phyloP scores from a whole-genome alignment of 1,284 basidiomycete genomes.

The Hemileia vastatrix region DNA sequence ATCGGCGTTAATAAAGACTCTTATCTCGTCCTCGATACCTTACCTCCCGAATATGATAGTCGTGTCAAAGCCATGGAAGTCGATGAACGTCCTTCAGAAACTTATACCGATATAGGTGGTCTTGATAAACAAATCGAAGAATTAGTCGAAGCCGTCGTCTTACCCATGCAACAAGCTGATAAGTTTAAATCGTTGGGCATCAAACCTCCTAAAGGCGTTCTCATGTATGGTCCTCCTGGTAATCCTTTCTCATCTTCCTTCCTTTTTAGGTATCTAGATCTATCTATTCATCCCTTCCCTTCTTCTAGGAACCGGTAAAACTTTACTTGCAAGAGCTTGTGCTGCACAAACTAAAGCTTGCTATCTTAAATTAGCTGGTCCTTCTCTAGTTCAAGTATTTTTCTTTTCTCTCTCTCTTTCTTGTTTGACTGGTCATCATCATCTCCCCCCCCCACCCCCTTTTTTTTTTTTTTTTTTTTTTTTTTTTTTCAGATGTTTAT shows the following conservation, averaged over 20 bases:
- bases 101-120: slow-evolving; percentile 68
- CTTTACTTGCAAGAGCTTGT: slow-evolving; percentile 64
- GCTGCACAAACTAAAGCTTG: slow-evolving; percentile 72
- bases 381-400: slow-evolving; percentile 58
- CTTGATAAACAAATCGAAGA: slow-evolving; percentile 74
- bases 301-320: slow-evolving; percentile 61
- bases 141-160: slow-evolving; percentile 66
- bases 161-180: slow-evolving; percentile 70
- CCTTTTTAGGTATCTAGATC: background rate
- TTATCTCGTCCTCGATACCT: slow-evolving; percentile 88
- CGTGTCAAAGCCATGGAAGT: slow-evolving; percentile 89
- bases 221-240: slow-evolving; percentile 73
- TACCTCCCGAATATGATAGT: slow-evolving; percentile 66
- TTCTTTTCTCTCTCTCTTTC: background rate
- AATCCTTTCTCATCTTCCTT: slow-evolving; percentile 28
- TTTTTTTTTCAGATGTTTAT: slow-evolving; percentile 58
- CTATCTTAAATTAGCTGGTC: slow-evolving; percentile 68
- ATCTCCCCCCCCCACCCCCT: background rate
- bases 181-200: slow-evolving; percentile 74
- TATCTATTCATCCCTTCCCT: background rate
- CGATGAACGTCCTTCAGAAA: slow-evolving; percentile 67
- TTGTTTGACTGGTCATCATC: background rate
- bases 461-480: background rate
- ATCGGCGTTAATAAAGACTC: slow-evolving; percentile 99
- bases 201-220: slow-evolving; percentile 63